Evolutionary conservation across 768 basidiomycete genomes (phyloP).

Genomic region (Panus rudis): DNA sequence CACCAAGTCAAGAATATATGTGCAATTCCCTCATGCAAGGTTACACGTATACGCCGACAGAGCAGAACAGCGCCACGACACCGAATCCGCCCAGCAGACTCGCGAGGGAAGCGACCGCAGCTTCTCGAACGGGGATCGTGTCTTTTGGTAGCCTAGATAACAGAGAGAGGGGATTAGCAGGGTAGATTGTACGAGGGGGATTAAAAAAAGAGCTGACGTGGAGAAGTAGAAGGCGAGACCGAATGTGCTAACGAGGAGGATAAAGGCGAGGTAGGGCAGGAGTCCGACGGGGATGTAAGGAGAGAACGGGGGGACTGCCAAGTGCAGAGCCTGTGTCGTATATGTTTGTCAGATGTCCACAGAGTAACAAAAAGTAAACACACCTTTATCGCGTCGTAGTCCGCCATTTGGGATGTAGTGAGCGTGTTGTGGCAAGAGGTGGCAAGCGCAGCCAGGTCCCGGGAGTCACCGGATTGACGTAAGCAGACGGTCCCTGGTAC

Average conservation of each 20-base stretch:
- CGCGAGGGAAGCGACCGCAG: slow-evolving; percentile 62
- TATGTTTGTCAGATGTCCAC: not conserved
- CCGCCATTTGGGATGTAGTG: slow-evolving; percentile 35
- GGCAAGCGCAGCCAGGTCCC: slow-evolving; percentile 1
- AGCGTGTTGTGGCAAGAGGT: not conserved
- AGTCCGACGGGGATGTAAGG: slow-evolving; percentile 61
- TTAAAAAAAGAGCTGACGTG: slow-evolving; percentile 43
- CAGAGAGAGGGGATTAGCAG: slow-evolving; percentile 33
- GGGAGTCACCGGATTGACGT: slow-evolving; percentile 30
- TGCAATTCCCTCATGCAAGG: too few relatives aligned
- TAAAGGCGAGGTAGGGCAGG: slow-evolving; percentile 69
- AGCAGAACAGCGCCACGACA: slow-evolving; percentile 84
- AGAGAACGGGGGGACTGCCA: slow-evolving; percentile 58
- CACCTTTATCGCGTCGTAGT: slow-evolving; percentile 53
- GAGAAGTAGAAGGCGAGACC: slow-evolving; percentile 87
- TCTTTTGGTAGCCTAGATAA: slow-evolving; percentile 74
- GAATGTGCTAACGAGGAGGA: slow-evolving; percentile 71
- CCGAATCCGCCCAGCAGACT: slow-evolving; percentile 84
- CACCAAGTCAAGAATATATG: too few relatives aligned
- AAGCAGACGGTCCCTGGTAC: too few relatives aligned
- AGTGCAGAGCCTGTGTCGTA: slow-evolving; percentile 53
- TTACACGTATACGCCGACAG: slow-evolving; percentile 78
- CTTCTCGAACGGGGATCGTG: slow-evolving; percentile 56
- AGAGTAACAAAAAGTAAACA: slow-evolving; percentile 8
- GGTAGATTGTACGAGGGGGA: not conserved